phyloP scores from a whole-genome alignment of 371 early-diverging fungal genomes.

The Vairimorpha ceranae region DNA sequence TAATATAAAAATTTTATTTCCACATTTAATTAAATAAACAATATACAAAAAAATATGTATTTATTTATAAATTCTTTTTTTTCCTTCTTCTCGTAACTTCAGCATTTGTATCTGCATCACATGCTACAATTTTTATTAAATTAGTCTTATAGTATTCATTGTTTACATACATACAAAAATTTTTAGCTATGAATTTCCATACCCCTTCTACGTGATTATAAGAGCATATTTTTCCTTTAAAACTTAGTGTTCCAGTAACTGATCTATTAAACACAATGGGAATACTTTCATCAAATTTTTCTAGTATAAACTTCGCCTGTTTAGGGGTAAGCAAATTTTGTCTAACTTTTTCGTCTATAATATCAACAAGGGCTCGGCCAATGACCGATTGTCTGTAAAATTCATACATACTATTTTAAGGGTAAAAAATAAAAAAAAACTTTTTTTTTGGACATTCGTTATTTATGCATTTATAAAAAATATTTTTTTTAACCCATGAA shows the following conservation, averaged over 20 bases:
- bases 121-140: slow-evolving; percentile 62
- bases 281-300: slow-evolving; percentile 59
- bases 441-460: slow-evolving; percentile 28
- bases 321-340: slow-evolving; percentile 55
- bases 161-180: slow-evolving; percentile 62
- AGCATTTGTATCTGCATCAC: slow-evolving; percentile 60
- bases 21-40: too few relatives aligned
- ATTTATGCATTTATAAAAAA: too few relatives aligned
- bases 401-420: slow-evolving; percentile 54
- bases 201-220: slow-evolving; percentile 64
- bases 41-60: too few relatives aligned
- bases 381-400: slow-evolving; percentile 61
- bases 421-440: not conserved
- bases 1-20: too few relatives aligned
- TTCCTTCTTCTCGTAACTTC: slow-evolving; percentile 53
- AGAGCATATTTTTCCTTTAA: slow-evolving; percentile 57
- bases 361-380: slow-evolving; percentile 60
- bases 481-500: not conserved
- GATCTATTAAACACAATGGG: slow-evolving; percentile 57
- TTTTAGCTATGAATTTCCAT: slow-evolving; percentile 62
- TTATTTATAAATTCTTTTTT: slow-evolving; percentile 29
- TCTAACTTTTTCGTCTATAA: slow-evolving; percentile 61
- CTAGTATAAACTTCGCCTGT: slow-evolving; percentile 58
- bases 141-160: slow-evolving; percentile 55
- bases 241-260: slow-evolving; percentile 60